Percentiles rank a stretch among this genome's conserved stretches.
phyloP scores from a whole-genome alignment of 116 monocot species.

The Iris pallida region DNA sequence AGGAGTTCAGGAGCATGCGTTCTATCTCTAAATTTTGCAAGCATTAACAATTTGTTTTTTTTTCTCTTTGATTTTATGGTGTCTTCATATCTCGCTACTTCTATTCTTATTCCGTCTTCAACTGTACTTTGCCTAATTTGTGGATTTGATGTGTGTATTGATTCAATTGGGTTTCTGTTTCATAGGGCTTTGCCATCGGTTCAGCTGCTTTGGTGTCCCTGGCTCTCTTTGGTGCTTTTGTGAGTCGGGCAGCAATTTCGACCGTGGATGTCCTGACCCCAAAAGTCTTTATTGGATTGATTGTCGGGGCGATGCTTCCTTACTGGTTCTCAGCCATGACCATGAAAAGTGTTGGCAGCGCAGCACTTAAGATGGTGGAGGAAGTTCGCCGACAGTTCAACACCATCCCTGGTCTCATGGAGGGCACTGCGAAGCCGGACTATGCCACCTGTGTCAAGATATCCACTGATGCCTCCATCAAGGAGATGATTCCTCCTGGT shows the following conservation, averaged over 20 bases:
- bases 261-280: constrained; percentile 62
- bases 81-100: background rate
- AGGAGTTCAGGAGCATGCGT: too few relatives aligned
- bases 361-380: constrained; percentile 82
- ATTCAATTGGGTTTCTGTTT: background rate
- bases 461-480: constrained; percentile 81
- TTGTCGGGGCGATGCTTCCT: constrained; percentile 88
- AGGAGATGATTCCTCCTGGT: constrained; percentile 85
- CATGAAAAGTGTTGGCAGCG: constrained; percentile 82
- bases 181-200: constrained; percentile 78
- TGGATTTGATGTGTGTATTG: background rate
- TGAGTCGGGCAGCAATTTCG: constrained; percentile 53
- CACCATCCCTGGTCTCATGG: constrained; percentile 77
- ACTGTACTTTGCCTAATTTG: background rate
- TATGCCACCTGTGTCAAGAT: constrained; percentile 85
- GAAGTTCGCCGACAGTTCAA: constrained; percentile 86
- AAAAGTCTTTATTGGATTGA: constrained; percentile 68
- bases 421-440: constrained; percentile 65
- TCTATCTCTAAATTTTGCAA: background rate
- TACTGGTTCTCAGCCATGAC: constrained; percentile 93
- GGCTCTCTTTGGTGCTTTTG: constrained; percentile 84
- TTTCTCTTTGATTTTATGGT: background rate
- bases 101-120: background rate
- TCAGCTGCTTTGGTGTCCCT: constrained; percentile 80
- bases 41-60: background rate